A percentile compares a stretch with the other conserved stretches of the same genome.
phyloP scores from a whole-genome alignment of 345 rosid genomes.

The Gossypium stocksii region DNA sequence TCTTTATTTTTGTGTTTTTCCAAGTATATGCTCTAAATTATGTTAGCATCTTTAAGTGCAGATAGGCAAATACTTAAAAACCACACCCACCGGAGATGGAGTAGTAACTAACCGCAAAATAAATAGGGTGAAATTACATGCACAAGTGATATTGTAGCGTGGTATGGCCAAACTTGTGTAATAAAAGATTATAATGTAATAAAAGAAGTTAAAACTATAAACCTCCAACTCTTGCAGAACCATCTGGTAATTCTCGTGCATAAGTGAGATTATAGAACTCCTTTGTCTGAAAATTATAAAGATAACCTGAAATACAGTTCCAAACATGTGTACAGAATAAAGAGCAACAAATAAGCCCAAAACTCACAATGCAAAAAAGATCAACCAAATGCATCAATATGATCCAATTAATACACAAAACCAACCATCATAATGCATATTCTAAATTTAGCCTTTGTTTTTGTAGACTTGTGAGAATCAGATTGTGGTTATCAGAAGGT shows the following conservation, averaged over 20 bases:
- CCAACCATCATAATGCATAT: neutral
- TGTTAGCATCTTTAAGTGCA: neutral
- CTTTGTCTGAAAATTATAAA: constrained; percentile 80
- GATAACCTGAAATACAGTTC: constrained; percentile 56
- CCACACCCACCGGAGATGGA: neutral
- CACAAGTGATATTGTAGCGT: neutral
- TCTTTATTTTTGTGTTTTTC: neutral
- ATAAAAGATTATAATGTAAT: neutral
- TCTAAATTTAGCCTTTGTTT: neutral
- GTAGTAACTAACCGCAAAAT: neutral
- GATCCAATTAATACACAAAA: neutral
- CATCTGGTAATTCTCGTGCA: constrained; percentile 72
- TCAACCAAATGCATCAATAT: neutral
- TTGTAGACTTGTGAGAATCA: too few species aligned
- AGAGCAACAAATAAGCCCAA: neutral
- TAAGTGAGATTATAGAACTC: constrained; percentile 92
- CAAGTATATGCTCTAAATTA: neutral
- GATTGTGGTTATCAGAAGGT: too few species aligned
- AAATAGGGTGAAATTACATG: constrained; percentile 1
- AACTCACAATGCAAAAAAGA: neutral
- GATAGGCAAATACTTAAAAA: neutral
- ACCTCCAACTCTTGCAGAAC: constrained; percentile 94
- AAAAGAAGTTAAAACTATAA: constrained; percentile 18
- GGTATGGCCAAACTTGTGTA: constrained; percentile 3
- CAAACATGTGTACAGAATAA: constrained; percentile 8